These are phyloP conservation scores for Coprinopsis sp. DNA, from an alignment of 768 basidiomycete species.

Conservation along the genomic window DNA sequence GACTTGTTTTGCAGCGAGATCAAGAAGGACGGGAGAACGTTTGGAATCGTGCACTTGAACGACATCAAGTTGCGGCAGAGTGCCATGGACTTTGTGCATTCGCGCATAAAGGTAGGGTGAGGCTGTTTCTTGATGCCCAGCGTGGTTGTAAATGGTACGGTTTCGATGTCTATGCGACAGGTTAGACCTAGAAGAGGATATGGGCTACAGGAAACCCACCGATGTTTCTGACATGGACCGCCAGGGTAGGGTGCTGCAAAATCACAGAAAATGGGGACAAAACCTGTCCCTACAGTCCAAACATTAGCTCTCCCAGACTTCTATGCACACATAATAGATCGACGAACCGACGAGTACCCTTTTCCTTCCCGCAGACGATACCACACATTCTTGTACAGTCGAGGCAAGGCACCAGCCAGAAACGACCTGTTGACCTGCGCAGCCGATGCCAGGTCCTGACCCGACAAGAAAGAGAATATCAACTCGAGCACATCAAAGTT, in stretches of 20 bases:
- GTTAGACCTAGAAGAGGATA: not conserved
- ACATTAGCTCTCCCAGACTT: no score
- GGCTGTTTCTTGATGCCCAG: conserved; percentile 9
- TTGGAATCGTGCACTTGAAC: conserved; percentile 49
- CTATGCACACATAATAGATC: conserved; percentile 3
- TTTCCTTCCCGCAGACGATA: conserved; percentile 57
- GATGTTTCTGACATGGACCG: conserved; percentile 14
- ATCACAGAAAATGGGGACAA: conserved; percentile 62
- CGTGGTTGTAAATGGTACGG: conserved; percentile 7
- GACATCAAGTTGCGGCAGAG: conserved; percentile 48
- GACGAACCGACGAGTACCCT: conserved; percentile 43
- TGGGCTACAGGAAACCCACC: conserved; percentile 5
- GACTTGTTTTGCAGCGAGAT: conserved; percentile 39
- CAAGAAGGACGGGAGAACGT: conserved; percentile 48
- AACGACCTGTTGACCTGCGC: conserved; percentile 66
- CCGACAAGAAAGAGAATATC: conserved; percentile 53
- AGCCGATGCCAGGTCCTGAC: conserved; percentile 53
- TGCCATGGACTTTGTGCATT: conserved; percentile 45
- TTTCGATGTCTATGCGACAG: conserved; percentile 6
- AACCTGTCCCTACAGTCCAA: conserved; percentile 32
- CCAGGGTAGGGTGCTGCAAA: conserved; percentile 30
- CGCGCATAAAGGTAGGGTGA: conserved; percentile 46
- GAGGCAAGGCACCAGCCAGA: conserved; percentile 56
- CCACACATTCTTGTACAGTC: conserved; percentile 53
- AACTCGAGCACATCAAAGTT: conserved; percentile 70